Evolutionary conservation across 257 asterid genomes (phyloP), one percentile per base, ranked within the genome.

Genomic region (Scutellaria barbata): DNA sequence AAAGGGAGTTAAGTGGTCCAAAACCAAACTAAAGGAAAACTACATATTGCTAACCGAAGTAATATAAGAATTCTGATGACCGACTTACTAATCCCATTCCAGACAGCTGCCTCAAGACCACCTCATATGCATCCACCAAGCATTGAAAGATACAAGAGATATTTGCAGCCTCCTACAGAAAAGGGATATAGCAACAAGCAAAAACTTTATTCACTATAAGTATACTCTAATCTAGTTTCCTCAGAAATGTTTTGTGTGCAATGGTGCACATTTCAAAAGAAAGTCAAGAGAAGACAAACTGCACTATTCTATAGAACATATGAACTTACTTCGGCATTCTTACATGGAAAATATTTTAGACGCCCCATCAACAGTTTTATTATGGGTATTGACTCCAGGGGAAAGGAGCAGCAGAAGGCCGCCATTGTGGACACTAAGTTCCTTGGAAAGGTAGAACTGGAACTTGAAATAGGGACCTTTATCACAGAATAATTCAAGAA

Each of bases 331-430:
- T 89, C 92, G 12, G 90, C 84, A 73, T 81, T 82, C 73, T 74
- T 81, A 78, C 93, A 69, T 51, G 91, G 84, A 63, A 91, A 79
- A 79, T 72, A 88, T 70, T 80, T 88, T 69, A 89, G 82, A 66
- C 85, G 76, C 65, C 83, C 82, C 68, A 75, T 82, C 85, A 88
- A 81, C 69, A 95, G 76, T 83, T 86, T 80, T 68, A 92, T 67
- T 13, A 95, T 51, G 68, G 93, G 90, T 68, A 95, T 72, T 53
- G 99, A 88, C 80, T 85, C 92, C 54, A 40, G 73, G 22, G 98
- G 92, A 78, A 75, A 85, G 13, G 90, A 89, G 78, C 95, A 91
- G 75, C 93, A 84, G 60, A 91, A 66, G 11, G 93, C 91, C 7
- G 89, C 87, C 84, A 89, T 66, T 63, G 89, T 80, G 40, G 95